phyloP scores from a whole-genome alignment of 768 basidiomycete species.

The Lyophyllum semitale region DNA sequence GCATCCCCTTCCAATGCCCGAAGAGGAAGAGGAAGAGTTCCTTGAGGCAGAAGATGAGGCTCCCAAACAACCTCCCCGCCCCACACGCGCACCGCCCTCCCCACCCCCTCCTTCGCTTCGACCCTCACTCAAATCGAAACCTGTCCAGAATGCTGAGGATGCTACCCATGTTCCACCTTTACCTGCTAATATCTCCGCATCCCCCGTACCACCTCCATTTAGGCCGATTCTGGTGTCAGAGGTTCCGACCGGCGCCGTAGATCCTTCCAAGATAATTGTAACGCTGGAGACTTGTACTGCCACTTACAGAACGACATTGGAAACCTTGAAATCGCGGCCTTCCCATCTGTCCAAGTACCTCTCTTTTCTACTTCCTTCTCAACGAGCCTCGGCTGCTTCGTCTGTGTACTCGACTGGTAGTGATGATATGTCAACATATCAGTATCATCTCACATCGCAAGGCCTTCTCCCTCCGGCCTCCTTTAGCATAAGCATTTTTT shows the following conservation, averaged over 20 bases:
- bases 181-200: slow-evolving; percentile 43
- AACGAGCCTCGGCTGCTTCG: slow-evolving; percentile 45
- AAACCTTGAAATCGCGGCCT: slow-evolving; percentile 67
- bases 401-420: slow-evolving; percentile 59
- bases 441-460: slow-evolving; percentile 62
- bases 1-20: slow-evolving; percentile 51
- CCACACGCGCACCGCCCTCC: slow-evolving; percentile 26
- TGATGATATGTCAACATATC: slow-evolving; percentile 57
- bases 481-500: slow-evolving; percentile 65
- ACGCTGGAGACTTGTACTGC: slow-evolving; percentile 74
- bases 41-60: slow-evolving; percentile 26
- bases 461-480: slow-evolving; percentile 51
- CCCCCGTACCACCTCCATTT: slow-evolving; percentile 59
- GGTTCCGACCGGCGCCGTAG: slow-evolving; percentile 45
- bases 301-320: slow-evolving; percentile 65
- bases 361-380: slow-evolving; percentile 40
- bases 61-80: slow-evolving; percentile 35
- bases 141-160: slow-evolving; percentile 37
- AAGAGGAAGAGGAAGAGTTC: slow-evolving; percentile 31
- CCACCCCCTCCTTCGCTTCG: slow-evolving; percentile 25
- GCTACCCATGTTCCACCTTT: slow-evolving; percentile 50
- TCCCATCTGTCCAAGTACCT: slow-evolving; percentile 67
- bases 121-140: slow-evolving; percentile 40
- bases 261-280: slow-evolving; percentile 66
- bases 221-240: slow-evolving; percentile 66